Evolutionary conservation across 2,329 filamentous ascomycete genomes (phyloP).

Genomic region (Microsporum audouinii): DNA sequence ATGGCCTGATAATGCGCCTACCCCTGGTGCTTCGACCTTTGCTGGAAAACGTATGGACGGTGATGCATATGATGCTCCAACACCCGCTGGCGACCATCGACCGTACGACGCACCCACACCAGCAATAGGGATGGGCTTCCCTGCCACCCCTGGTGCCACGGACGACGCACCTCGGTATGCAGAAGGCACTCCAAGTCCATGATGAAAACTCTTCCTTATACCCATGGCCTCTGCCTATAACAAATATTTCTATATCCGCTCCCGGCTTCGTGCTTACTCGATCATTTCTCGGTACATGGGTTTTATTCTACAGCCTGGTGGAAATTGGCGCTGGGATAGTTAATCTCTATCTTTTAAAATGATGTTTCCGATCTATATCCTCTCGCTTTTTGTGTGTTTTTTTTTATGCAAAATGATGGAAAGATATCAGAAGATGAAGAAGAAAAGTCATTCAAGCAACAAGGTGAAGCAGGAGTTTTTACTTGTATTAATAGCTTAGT

Average conservation of each 20-base stretch:
- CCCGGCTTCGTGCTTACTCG: neutral
- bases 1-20: slow-evolving; percentile 37
- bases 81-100: slow-evolving; percentile 28
- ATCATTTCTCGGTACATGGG: neutral
- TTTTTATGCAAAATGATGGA: neutral
- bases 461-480: neutral
- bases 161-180: slow-evolving; percentile 35
- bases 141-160: slow-evolving; percentile 29
- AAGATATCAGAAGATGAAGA: neutral
- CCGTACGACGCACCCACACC: slow-evolving; percentile 41
- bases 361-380: neutral
- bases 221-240: neutral
- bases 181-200: slow-evolving; percentile 34
- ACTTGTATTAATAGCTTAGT: neutral
- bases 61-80: slow-evolving; percentile 27
- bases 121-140: slow-evolving; percentile 25
- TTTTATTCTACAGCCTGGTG: neutral
- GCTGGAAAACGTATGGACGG: slow-evolving; percentile 15
- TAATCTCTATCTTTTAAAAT: neutral
- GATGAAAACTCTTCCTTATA: neutral
- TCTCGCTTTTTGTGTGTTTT: neutral
- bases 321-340: neutral
- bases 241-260: neutral
- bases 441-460: neutral
- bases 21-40: slow-evolving; percentile 32